Base-by-base conservation (phyloP, 2,329 filamentous ascomycete species). In the Pezicula neosporulosa region DNA sequence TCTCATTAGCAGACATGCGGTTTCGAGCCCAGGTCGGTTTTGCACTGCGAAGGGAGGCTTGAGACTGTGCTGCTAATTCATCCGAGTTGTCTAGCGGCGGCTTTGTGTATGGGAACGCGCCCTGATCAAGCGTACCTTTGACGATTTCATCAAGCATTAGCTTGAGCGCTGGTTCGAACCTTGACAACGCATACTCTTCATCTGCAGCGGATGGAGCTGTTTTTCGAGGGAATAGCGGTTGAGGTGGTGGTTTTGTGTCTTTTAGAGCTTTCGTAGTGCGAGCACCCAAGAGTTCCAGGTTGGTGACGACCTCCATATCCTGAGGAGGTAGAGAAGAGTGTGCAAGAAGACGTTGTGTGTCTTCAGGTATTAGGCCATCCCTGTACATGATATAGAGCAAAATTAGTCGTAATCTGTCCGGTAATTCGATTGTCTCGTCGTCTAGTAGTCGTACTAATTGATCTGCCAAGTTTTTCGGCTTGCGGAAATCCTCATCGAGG, bases 21-120 rank as follows among this genome's bases (percentile, higher is more conserved):
- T 89, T 86, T 48, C 90, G 89, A 2, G 94, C 94, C 94, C 94
- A 99, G 39, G 92, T 96, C 2, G 93, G 94, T 63, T 96, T 95
- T 15, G 91, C 91, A 9, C 90, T 89, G 52, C 94, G 87, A 21
- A 99, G 79, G 13, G 93, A 97, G 12, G 88, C 83, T 58, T 89
- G 77, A 1, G 75, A 71, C 35, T 73, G 80, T 24, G 80, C 75
- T 6, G 77, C 73, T 42, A 81, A 63, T 36, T 81, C 71, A 53
- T 86, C 81, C 51, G 82, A 79, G 55, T 86, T 73, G 39, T 77
- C 84, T 38, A 84, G 70, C 6, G 87, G 85, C 4, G 86, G 86
- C 54, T 87, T 86, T 52, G 87, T 82, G 55, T 87, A 90, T 1
- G 89, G 89, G 59, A 92, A 93, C 2, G 76, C 63, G 3, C 71